A percentile compares a stretch with the other conserved stretches of the same genome.
phyloP scores from a whole-genome alignment of 108 stramenopile genomes.

The Conticribra guillardii region DNA sequence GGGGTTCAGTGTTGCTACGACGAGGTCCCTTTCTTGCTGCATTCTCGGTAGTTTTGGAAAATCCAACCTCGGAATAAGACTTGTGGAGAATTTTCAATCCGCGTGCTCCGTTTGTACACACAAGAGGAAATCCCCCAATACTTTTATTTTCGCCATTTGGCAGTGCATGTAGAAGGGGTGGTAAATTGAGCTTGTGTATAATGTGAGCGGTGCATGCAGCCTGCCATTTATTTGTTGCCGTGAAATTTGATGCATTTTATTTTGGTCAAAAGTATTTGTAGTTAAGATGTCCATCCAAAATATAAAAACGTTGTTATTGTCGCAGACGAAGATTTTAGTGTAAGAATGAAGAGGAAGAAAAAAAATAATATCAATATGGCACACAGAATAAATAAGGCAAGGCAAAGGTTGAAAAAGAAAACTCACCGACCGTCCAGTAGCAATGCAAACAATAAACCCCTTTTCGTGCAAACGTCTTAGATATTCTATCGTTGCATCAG shows the following conservation, averaged over 20 bases:
- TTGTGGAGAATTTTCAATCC: conserved; percentile 37
- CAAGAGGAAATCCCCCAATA: conserved; percentile 41
- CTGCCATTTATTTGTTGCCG: not conserved
- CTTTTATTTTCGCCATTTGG: not conserved
- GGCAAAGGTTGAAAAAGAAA: not conserved
- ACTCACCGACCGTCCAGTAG: conserved; percentile 55
- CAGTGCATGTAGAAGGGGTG: conserved; percentile 5
- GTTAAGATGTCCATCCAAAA: no score
- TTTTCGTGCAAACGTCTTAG: conserved; percentile 44
- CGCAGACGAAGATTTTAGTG: no score
- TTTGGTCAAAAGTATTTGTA: no score
- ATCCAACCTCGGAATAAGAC: not conserved
- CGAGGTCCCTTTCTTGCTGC: not conserved
- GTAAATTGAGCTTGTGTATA: conserved; percentile 35
- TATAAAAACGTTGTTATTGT: no score
- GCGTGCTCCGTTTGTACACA: conserved; percentile 63
- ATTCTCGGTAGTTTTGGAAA: not conserved
- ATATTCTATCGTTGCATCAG: conserved; percentile 53
- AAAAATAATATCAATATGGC: no score
- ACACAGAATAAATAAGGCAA: not conserved
- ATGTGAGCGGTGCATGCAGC: conserved; percentile 45
- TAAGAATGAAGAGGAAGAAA: no score
- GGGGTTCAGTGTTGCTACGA: conserved; percentile 3
- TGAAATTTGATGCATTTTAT: not conserved
- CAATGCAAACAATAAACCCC: conserved; percentile 57